phyloP scores from a whole-genome alignment of 1,139 yeast genomes.

The Yamadazyma diospyri region DNA sequence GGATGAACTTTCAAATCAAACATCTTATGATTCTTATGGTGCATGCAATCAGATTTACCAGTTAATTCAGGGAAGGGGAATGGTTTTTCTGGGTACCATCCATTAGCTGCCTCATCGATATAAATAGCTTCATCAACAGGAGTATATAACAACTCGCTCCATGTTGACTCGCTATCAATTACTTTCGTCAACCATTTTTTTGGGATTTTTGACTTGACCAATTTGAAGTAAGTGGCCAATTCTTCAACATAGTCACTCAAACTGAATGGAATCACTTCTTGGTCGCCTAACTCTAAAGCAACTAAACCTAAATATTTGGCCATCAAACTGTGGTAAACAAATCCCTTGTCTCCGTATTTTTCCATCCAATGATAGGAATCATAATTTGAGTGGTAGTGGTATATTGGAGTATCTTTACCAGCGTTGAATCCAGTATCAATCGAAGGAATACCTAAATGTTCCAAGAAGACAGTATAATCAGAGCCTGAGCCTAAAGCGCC shows the following conservation, averaged over 20 bases:
- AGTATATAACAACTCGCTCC: constrained; percentile 18
- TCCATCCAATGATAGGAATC: constrained; percentile 59
- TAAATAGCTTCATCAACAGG: constrained; percentile 20
- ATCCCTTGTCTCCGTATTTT: constrained; percentile 52
- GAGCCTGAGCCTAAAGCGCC: constrained; percentile 43
- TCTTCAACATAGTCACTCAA: constrained; percentile 34
- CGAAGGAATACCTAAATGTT: constrained; percentile 46
- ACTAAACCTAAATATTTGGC: constrained; percentile 60
- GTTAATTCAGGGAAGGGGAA: constrained; percentile 26
- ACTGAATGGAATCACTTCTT: constrained; percentile 45
- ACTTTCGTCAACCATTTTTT: constrained; percentile 26
- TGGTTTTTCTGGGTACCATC: constrained; percentile 17
- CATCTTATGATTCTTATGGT: constrained; percentile 12
- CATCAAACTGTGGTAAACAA: constrained; percentile 50
- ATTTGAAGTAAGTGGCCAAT: constrained; percentile 27
- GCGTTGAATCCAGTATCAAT: constrained; percentile 35
- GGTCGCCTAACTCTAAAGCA: constrained; percentile 50
- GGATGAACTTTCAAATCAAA: constrained; percentile 10
- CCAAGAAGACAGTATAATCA: constrained; percentile 46
- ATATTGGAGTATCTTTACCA: constrained; percentile 31
- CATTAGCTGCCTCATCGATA: constrained; percentile 21
- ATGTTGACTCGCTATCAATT: constrained; percentile 14
- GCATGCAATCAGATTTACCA: constrained; percentile 9
- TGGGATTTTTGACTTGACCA: constrained; percentile 30
- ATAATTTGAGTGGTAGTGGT: constrained; percentile 57